phyloP scores from a whole-genome alignment of 352 stramenopile species.

The Blastocystis sp. region DNA sequence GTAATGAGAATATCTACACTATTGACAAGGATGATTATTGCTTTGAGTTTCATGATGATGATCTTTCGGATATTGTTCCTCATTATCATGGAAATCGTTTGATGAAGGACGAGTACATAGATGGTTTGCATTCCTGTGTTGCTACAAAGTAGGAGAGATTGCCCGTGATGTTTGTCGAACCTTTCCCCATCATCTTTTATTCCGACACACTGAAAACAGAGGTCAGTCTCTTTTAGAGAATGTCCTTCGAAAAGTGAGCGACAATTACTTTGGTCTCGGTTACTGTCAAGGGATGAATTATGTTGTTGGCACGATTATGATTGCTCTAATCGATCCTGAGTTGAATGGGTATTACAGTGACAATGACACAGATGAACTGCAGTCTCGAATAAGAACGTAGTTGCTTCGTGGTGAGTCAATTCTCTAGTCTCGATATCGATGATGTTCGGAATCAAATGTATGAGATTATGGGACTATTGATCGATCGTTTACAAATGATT shows the following conservation, averaged over 20 bases:
- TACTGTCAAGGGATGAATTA: slow-evolving; percentile 58
- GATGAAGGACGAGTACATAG: slow-evolving; percentile 57
- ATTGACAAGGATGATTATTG: slow-evolving; percentile 11
- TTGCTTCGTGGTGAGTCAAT: not conserved
- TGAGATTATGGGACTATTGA: not conserved
- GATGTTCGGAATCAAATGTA: slow-evolving; percentile 30
- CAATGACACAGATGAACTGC: slow-evolving; percentile 42
- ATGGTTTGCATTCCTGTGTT: not conserved
- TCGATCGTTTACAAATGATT: slow-evolving; percentile 36
- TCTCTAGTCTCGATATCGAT: not conserved
- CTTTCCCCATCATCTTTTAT: slow-evolving; percentile 48
- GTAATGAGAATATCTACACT: not conserved
- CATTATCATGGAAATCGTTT: slow-evolving; percentile 23
- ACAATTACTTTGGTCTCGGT: slow-evolving; percentile 47
- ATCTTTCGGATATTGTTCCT: not conserved
- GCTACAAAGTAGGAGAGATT: not conserved
- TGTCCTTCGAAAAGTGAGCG: slow-evolving; percentile 46
- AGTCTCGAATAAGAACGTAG: not conserved
- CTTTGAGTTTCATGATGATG: slow-evolving; percentile 42
- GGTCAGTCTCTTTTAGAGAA: slow-evolving; percentile 17
- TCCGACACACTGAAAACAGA: slow-evolving; percentile 44
- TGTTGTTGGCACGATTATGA: slow-evolving; percentile 4
- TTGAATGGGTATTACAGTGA: slow-evolving; percentile 50
- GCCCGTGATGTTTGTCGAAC: slow-evolving; percentile 39
- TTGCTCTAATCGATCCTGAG: slow-evolving; percentile 32